Conservation (phyloP, 352 stramenopile species). For the Globisporangium cylindrosporum region DNA sequence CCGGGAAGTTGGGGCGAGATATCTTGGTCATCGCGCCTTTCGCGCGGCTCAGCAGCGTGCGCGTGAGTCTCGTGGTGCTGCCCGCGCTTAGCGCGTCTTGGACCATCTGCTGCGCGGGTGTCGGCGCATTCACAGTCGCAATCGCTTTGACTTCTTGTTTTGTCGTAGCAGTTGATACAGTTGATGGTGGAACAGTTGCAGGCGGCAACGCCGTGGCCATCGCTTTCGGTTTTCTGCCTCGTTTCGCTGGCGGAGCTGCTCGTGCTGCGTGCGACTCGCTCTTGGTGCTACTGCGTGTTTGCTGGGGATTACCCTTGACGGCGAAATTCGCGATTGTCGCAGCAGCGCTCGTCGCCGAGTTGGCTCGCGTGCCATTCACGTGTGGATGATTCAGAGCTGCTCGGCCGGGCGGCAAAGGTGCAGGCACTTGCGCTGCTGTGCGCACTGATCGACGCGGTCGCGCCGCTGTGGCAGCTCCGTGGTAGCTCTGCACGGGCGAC, state of each 20-base stretch:
- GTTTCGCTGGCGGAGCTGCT: neutral
- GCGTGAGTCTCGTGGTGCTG: constrained; percentile 1
- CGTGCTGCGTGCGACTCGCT: neutral
- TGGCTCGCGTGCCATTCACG: neutral
- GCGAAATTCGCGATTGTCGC: neutral
- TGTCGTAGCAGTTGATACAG: neutral
- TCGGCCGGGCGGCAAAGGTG: neutral
- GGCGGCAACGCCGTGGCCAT: neutral
- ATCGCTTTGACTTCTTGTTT: neutral
- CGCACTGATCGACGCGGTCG: neutral
- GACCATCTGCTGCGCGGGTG: neutral
- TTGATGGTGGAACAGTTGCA: neutral
- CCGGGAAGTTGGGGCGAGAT: neutral
- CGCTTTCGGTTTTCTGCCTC: neutral
- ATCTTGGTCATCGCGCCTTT: neutral
- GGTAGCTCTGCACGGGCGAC: neutral
- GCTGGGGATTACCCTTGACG: neutral
- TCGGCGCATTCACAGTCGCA: neutral
- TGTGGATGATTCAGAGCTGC: neutral
- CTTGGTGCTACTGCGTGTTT: neutral
- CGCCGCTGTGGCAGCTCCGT: neutral
- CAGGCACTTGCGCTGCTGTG: neutral
- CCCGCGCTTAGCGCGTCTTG: constrained; percentile 7
- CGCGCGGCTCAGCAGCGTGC: constrained; percentile 4
- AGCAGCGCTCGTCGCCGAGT: neutral